Base-by-base conservation (phyloP, 1,284 basidiomycete genomes). In the Cerrena zonata region DNA sequence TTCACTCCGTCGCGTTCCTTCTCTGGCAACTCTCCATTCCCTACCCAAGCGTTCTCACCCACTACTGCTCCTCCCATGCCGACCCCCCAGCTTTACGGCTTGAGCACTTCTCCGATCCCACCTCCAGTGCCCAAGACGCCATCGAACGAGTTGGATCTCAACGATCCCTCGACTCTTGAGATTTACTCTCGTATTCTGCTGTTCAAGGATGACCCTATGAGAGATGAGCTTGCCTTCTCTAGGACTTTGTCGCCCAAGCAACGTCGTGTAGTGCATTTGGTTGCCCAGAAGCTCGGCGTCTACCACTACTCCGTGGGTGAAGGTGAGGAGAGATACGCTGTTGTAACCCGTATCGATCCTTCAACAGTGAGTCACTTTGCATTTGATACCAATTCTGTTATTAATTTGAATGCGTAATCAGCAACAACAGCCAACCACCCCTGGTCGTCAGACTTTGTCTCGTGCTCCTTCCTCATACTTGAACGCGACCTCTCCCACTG, bases 131-230 rank as follows among this genome's bases (percentile, higher is more conserved):
- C 82, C n/a, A 76, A 81, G 61, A 64, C 78, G 53, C 76, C 83
- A 52, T 71, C 80, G 4, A 82, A 76, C 61, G 88, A 91, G 66
- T 79, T 99, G 50, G 95, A 99, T 69, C 77, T 99, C 61, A 98
- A 99, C 64, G 95, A 99, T 67, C 86, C 94, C 1, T 85, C 87
- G 30, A 95, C 94, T 7, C 77, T 99, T 57, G 94, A 98, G 67
- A 96, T 99, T 60, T 99, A 98, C 68, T 98, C 95, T 51, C 82
- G 94, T 57, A 92, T 98, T 50, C 74, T 98, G 43, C 78, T 98
- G 39, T 99, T 99, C 84, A 97, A 96, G 72, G 94, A 97, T 62
- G 95, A 99, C 67, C 86, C 82, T 56, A 94, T 99, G 91, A 83
- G 96, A 27, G 95, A 99, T 61, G 95, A 99, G 69, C 82, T 99